Base-by-base conservation (phyloP, 768 basidiomycete species). In the Lentinula aciculospora region DNA sequence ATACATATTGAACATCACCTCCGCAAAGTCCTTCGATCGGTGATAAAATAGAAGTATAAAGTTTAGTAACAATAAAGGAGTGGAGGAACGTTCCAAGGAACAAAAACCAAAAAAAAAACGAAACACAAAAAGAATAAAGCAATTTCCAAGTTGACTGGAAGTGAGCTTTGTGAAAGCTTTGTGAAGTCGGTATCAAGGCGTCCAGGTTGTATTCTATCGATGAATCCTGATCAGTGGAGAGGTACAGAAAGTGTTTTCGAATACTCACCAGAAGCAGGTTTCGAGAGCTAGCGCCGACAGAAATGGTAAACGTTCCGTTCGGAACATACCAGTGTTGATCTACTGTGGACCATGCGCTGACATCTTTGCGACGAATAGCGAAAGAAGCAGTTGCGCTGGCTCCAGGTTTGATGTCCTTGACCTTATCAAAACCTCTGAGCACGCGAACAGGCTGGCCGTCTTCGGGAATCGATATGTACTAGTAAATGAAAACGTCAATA, bases 321-420 rank as follows among this genome's bases (percentile, higher is more conserved):
- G 73, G 73, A 21, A 71, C 60, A 5, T 55, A 47, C 73, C 72
- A 74, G 4, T 63, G 53, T 61, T 74, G 72, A 32, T 56, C 37
- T 8, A 60, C 60, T 2, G 70, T 67, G 55, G 71, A 68, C 75
- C 75, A 75, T 29, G 70, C 50, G 31, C 59, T 60, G 31, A 62
- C 28, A 51, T 65, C 64, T 34, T 62, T 60, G n/a, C 59, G 53
- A 17, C 55, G 53, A 13, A 69, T 44, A 4, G 48, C 23, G 45
- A 69, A 57, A 25, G 55, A 25, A 19, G 49, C 49, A 15, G 29
- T 31, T 15, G 31, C 27, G 13, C 21, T 42, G 3, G 21, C 58
- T 29, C 50, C 39, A 10, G 48, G 32, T 21, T 34, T 17, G 39
- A 58, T 44, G 40, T 44, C 47, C 53, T 53, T 56, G n/a, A 56